Percentiles rank a stretch among this genome's conserved stretches.
These are phyloP conservation scores for Chrysochromulina parva DNA, from an alignment of 78 protist species.

Conservation along the genomic window DNA sequence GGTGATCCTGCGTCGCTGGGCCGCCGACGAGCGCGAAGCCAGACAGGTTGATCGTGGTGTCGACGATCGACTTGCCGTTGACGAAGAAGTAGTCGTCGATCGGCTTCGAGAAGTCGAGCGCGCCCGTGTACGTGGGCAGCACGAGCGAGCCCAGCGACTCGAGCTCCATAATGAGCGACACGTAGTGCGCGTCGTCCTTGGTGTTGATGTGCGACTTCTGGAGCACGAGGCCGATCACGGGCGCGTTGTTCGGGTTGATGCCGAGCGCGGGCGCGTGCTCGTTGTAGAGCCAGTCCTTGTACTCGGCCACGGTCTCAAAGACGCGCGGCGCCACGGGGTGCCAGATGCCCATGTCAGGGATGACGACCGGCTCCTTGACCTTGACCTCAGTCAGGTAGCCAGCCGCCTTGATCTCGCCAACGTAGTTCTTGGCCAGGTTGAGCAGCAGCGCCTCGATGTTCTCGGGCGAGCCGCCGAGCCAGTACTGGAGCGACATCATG, in stretches of 20 bases:
- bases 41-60: conserved; percentile 46
- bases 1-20: conserved; percentile 58
- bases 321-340: conserved; percentile 47
- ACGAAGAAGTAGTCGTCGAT: conserved; percentile 26
- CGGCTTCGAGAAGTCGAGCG: conserved; percentile 44
- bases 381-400: background rate
- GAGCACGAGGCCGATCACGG: conserved; percentile 47
- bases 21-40: conserved; percentile 63
- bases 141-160: conserved; percentile 47
- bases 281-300: conserved; percentile 31
- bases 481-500: conserved; percentile 51
- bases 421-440: conserved; percentile 43
- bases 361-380: conserved; percentile 10
- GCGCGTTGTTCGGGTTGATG: conserved; percentile 23
- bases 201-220: conserved; percentile 56
- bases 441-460: conserved; percentile 51
- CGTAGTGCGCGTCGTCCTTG: conserved; percentile 56
- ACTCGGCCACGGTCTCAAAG: conserved; percentile 29
- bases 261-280: conserved; percentile 29
- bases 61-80: background rate
- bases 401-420: background rate
- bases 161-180: conserved; percentile 41
- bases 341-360: conserved; percentile 55
- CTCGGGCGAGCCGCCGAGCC: conserved; percentile 58
- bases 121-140: conserved; percentile 44